A percentile compares a stretch with the other conserved stretches of the same genome.
These are phyloP conservation scores for Salvia hispanica DNA, from an alignment of 257 asterid genomes.

Conservation along the genomic window DNA sequence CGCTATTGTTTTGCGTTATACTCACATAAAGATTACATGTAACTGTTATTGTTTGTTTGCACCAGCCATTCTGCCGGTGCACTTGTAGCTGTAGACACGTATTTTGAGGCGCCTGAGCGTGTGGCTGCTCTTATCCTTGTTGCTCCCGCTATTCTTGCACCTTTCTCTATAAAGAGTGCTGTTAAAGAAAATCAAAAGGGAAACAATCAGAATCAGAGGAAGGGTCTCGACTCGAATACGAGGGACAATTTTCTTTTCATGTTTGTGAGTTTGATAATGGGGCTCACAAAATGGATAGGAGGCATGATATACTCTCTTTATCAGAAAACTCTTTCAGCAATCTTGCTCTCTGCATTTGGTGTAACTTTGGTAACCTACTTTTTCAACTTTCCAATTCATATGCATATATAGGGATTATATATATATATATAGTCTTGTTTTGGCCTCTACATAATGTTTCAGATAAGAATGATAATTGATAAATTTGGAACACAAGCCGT, in stretches of 20 bases:
- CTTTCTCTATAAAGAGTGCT: slow-evolving; percentile 41
- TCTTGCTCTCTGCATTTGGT: slow-evolving; percentile 79
- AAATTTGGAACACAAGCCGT: slow-evolving; percentile 74
- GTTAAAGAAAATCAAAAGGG: slow-evolving; percentile 40
- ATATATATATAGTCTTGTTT: neutral
- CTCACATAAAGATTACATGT: neutral
- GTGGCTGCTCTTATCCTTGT: slow-evolving; percentile 92
- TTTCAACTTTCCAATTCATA: neutral
- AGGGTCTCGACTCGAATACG: slow-evolving; percentile 39
- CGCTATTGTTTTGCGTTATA: slow-evolving; percentile 27
- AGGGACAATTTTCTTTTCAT: slow-evolving; percentile 40
- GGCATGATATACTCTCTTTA: slow-evolving; percentile 59
- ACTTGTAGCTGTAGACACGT: slow-evolving; percentile 83
- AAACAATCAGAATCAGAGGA: slow-evolving; percentile 43
- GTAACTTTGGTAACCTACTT: slow-evolving; percentile 61
- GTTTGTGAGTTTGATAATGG: slow-evolving; percentile 44
- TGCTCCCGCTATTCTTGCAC: slow-evolving; percentile 89
- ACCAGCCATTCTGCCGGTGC: slow-evolving; percentile 85
- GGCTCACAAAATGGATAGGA: slow-evolving; percentile 59
- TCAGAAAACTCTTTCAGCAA: slow-evolving; percentile 62
- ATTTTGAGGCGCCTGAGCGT: slow-evolving; percentile 88
- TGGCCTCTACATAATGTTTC: slow-evolving; percentile 29
- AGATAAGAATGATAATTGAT: slow-evolving; percentile 72
- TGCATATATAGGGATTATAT: neutral
- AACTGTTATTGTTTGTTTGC: slow-evolving; percentile 22